Evolutionary conservation across 805 yeast species (phyloP).

Genomic region (Candida parachauliodes): DNA sequence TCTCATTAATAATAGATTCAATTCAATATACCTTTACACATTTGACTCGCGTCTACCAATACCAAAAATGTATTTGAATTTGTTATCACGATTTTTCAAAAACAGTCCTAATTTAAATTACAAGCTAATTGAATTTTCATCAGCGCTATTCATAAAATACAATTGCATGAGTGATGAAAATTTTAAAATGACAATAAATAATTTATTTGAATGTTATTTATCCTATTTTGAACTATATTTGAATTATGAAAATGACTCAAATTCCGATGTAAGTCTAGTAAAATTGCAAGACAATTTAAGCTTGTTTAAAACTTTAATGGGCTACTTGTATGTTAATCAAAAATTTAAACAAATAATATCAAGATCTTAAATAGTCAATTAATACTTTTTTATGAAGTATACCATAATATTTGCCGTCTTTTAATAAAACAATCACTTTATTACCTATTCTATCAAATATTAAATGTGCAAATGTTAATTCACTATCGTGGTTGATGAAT

Average conservation of each 20-base stretch:
- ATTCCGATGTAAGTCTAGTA: neutral
- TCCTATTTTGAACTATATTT: slow-evolving; percentile 7
- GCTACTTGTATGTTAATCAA: slow-evolving; percentile 10
- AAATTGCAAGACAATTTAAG: slow-evolving; percentile 10
- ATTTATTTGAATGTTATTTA: slow-evolving; percentile 15
- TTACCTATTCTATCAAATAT: slow-evolving; percentile 52
- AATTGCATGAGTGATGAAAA: slow-evolving; percentile 10
- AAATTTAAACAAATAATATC: slow-evolving; percentile 9
- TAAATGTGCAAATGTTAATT: slow-evolving; percentile 47
- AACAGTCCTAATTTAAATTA: slow-evolving; percentile 12
- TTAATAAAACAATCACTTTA: slow-evolving; percentile 43
- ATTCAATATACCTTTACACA: slow-evolving; percentile 1
- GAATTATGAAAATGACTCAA: slow-evolving; percentile 6
- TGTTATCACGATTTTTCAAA: slow-evolving; percentile 13
- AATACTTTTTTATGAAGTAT: slow-evolving; percentile 51
- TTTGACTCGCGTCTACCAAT: slow-evolving; percentile 1
- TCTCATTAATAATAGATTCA: slow-evolving; percentile 1
- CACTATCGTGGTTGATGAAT: slow-evolving; percentile 44
- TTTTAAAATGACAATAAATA: slow-evolving; percentile 12
- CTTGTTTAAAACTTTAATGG: slow-evolving; percentile 11
- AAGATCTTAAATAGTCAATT: slow-evolving; percentile 39
- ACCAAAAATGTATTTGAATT: slow-evolving; percentile 3
- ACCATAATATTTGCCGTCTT: slow-evolving; percentile 47
- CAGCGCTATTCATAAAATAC: slow-evolving; percentile 7
- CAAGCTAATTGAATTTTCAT: slow-evolving; percentile 4